Conservation (phyloP, 257 asterid species). For the Gentiana macrophylla region DNA sequence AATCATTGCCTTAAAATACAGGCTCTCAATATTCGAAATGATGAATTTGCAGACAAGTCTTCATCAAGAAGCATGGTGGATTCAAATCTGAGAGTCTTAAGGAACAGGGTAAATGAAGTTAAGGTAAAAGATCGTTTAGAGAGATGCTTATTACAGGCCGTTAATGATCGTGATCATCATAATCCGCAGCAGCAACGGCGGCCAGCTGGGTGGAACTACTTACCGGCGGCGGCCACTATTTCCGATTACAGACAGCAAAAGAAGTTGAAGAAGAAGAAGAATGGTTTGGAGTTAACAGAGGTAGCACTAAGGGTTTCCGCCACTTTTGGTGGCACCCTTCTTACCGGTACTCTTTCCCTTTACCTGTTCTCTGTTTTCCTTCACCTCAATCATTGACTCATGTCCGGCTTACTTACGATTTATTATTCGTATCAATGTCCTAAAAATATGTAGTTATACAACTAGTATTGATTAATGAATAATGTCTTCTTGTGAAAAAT, state of each 20-base stretch:
- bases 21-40: too few species aligned
- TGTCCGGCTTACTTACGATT: too few species aligned
- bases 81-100: slow-evolving; percentile 24
- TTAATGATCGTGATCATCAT: background rate
- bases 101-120: slow-evolving; percentile 36
- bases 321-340: slow-evolving; percentile 34
- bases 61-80: slow-evolving; percentile 31
- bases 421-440: too few species aligned
- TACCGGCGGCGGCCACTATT: background rate
- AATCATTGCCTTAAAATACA: too few species aligned
- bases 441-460: too few species aligned
- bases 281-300: slow-evolving; percentile 13
- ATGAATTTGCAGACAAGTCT: slow-evolving; percentile 13
- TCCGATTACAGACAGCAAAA: background rate
- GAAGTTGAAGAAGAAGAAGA: background rate
- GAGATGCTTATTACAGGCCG: slow-evolving; percentile 11
- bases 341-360: slow-evolving; percentile 29
- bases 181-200: background rate
- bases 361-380: slow-evolving; percentile 28
- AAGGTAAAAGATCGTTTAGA: slow-evolving; percentile 34
- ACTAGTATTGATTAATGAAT: too few species aligned
- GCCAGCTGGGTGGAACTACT: slow-evolving; percentile 33
- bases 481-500: too few species aligned
- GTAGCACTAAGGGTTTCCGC: slow-evolving; percentile 17
- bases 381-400: slow-evolving; percentile 23